Conservation (phyloP, 2,329 filamentous ascomycete genomes). For the Aureobasidium pullulans region DNA sequence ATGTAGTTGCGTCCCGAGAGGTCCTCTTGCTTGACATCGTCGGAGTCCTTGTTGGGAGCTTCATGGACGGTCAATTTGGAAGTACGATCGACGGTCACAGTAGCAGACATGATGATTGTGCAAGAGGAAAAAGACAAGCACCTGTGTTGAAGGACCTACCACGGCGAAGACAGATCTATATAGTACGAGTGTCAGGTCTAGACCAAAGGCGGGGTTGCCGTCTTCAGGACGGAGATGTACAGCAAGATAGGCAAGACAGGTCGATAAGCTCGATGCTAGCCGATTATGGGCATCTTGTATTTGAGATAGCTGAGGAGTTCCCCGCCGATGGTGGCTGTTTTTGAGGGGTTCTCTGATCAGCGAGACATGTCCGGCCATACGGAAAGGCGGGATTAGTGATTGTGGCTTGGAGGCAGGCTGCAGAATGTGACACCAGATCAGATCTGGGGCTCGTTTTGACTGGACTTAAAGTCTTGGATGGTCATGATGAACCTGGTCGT, state of each 20-base stretch:
- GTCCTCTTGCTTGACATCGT: slow-evolving; percentile 8
- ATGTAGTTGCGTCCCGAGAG: slow-evolving; percentile 29
- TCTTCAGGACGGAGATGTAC: neutral
- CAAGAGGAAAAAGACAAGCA: neutral
- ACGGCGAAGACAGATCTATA: neutral
- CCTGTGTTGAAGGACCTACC: neutral
- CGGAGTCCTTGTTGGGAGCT: slow-evolving; percentile 6
- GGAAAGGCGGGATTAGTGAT: slow-evolving; percentile 3
- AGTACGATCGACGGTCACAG: slow-evolving; percentile 12
- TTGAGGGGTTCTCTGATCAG: neutral
- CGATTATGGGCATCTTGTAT: neutral
- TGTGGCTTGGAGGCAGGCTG: slow-evolving; percentile 4
- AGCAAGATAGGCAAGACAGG: neutral
- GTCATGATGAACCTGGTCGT: neutral
- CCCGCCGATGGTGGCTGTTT: neutral
- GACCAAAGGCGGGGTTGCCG: slow-evolving; percentile 1
- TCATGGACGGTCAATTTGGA: slow-evolving; percentile 15
- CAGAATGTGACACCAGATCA: neutral
- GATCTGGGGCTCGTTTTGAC: neutral
- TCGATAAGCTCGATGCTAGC: slow-evolving; percentile 2
- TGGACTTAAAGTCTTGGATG: too few relatives aligned
- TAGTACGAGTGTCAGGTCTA: neutral
- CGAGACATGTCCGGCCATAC: slow-evolving; percentile 1
- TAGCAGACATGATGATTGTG: neutral
- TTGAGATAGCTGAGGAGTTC: slow-evolving; percentile 1